Evolutionary conservation across 306 rosid genomes (phyloP).

Genomic region (Potentilla sterilis): DNA sequence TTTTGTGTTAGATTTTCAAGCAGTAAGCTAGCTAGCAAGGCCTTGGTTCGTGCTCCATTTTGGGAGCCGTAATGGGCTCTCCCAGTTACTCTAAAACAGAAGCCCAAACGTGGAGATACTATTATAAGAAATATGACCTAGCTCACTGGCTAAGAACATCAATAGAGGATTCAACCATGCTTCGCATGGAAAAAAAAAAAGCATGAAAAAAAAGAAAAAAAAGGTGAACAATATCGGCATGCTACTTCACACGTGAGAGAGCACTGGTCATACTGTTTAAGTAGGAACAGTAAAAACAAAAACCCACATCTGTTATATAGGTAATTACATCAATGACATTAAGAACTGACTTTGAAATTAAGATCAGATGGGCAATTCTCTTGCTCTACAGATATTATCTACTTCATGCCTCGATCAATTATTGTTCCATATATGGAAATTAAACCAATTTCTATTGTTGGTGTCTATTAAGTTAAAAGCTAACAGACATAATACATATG

Average conservation of each 20-base stretch:
- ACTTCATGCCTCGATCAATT: background rate
- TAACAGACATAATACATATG: background rate
- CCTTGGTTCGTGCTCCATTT: background rate
- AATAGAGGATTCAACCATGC: too few species aligned
- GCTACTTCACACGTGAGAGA: too few species aligned
- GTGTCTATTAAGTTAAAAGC: background rate
- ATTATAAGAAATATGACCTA: too few species aligned
- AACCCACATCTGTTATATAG: too few species aligned
- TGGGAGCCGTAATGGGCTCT: background rate
- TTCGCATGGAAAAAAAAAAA: too few species aligned
- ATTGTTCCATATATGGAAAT: background rate
- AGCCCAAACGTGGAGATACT: background rate
- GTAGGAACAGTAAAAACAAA: too few species aligned
- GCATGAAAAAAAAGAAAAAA: too few species aligned
- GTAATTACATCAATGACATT: background rate
- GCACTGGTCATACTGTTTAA: too few species aligned
- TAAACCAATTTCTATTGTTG: background rate
- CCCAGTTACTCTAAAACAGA: background rate
- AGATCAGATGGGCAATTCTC: background rate
- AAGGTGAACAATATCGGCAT: too few species aligned
- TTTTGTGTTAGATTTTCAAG: background rate
- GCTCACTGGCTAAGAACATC: too few species aligned
- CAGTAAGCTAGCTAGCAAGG: background rate
- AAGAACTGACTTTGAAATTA: background rate
- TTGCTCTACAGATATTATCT: background rate